Evolutionary conservation across 345 rosid species (phyloP).

Genomic region (Litchi chinensis): DNA sequence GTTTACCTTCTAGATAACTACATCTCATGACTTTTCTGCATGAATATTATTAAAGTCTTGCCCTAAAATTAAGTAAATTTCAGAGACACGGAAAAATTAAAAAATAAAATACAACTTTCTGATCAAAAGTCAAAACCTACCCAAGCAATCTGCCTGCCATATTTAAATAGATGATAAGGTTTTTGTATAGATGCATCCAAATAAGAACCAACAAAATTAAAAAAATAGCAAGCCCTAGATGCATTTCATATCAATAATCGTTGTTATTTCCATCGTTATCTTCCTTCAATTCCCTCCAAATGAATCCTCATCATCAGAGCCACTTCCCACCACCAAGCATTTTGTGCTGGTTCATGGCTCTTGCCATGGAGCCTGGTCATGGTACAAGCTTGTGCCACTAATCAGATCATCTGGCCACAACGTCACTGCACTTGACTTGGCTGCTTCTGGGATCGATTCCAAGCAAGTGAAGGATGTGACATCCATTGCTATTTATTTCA

Average conservation of each 20-base stretch:
- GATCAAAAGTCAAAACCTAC: not conserved
- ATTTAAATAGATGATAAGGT: too few species aligned
- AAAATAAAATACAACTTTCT: not conserved
- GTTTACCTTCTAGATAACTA: too few species aligned
- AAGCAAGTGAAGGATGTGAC: conserved; percentile 21
- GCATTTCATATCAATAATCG: not conserved
- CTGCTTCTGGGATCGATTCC: conserved; percentile 41
- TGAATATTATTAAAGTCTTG: too few species aligned
- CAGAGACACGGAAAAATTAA: too few species aligned
- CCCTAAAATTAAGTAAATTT: too few species aligned
- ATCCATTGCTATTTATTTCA: conserved; percentile 31
- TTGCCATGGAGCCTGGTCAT: conserved; percentile 48
- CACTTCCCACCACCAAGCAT: conserved; percentile 22
- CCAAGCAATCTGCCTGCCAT: too few species aligned
- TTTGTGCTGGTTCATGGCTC: conserved; percentile 47
- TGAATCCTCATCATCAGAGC: not conserved
- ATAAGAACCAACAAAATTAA: not conserved
- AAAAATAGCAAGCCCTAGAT: not conserved
- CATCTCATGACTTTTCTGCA: too few species aligned
- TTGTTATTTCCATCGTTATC: conserved; percentile 4
- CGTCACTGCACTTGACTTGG: conserved; percentile 42
- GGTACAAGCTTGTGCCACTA: conserved; percentile 37
- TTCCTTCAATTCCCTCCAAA: not conserved
- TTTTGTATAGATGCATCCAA: too few species aligned
- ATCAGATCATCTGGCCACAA: conserved; percentile 32